phyloP scores from a whole-genome alignment of 139 green algal species.

The Zygnema cylindricum region DNA sequence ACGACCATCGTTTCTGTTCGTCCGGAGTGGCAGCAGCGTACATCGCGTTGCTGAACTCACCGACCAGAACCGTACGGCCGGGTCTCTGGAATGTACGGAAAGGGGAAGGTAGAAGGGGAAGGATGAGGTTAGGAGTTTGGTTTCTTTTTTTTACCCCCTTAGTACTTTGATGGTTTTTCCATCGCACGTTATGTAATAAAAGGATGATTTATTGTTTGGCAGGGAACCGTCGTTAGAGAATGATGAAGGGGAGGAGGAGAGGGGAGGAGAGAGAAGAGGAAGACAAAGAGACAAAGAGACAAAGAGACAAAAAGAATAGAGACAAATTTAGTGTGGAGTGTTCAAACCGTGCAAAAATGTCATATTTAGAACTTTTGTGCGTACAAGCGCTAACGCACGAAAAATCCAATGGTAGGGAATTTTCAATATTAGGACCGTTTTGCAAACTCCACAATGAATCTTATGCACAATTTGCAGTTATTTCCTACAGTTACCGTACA shows the following conservation, averaged over 20 bases:
- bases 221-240: background rate
- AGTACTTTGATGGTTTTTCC: too few species aligned
- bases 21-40: background rate
- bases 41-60: slow-evolving; percentile 43
- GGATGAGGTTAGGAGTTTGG: too few species aligned
- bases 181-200: background rate
- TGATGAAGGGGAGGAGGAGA: too few species aligned
- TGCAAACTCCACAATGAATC: too few species aligned
- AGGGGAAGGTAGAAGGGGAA: too few species aligned
- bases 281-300: background rate
- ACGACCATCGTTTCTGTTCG: background rate
- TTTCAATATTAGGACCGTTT: background rate
- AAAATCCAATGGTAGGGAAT: background rate
- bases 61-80: slow-evolving; percentile 29
- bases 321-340: too few species aligned
- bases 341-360: too few species aligned
- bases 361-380: too few species aligned
- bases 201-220: background rate
- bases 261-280: background rate
- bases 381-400: background rate
- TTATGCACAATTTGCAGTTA: too few species aligned
- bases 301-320: background rate
- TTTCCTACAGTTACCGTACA: too few species aligned
- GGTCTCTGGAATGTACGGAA: too few species aligned
- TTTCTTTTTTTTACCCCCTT: too few species aligned